Percentiles rank a stretch among this genome's conserved stretches.
These are phyloP conservation scores for Albifimbria verrucaria DNA, from an alignment of 2,329 filamentous ascomycete genomes.

Conservation along the genomic window DNA sequence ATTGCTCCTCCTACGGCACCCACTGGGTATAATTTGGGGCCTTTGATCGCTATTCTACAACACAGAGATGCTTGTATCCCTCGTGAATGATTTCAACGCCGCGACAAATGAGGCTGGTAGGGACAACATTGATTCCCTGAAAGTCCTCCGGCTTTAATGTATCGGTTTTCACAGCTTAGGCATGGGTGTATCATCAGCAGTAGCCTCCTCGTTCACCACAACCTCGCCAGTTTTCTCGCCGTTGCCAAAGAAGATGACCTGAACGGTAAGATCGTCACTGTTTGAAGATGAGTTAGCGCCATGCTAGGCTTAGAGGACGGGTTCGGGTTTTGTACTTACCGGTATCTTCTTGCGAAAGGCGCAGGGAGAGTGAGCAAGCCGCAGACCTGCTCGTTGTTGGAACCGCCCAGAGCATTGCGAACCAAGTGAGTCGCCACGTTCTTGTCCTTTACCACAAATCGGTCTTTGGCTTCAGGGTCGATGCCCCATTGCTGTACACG, in stretches of 20 bases:
- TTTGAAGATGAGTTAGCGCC: constrained; percentile 13
- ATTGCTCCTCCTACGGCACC: too few species aligned
- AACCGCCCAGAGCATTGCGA: constrained; percentile 89
- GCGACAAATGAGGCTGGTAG: too few species aligned
- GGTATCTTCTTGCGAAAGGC: constrained; percentile 86
- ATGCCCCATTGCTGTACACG: constrained; percentile 90
- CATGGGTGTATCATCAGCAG: constrained; percentile 46
- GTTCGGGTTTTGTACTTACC: constrained; percentile 45
- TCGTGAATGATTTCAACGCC: too few species aligned
- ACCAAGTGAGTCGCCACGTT: constrained; percentile 96
- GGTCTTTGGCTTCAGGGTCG: constrained; percentile 64
- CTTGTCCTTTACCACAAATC: constrained; percentile 94
- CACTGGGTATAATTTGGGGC: too few species aligned
- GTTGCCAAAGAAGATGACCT: constrained; percentile 97
- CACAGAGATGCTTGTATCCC: too few species aligned
- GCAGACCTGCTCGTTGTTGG: constrained; percentile 89
- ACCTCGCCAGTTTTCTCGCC: constrained; percentile 74
- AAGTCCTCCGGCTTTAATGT: neutral
- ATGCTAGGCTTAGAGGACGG: neutral
- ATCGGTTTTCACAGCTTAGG: constrained; percentile 38
- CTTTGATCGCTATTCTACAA: too few species aligned
- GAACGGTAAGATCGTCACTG: constrained; percentile 92
- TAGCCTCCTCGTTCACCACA: constrained; percentile 82
- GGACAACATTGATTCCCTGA: neutral
- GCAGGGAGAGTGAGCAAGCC: constrained; percentile 87